Base-by-base conservation (phyloP, 805 yeast genomes). In the Starmerella potacharoeniae region DNA sequence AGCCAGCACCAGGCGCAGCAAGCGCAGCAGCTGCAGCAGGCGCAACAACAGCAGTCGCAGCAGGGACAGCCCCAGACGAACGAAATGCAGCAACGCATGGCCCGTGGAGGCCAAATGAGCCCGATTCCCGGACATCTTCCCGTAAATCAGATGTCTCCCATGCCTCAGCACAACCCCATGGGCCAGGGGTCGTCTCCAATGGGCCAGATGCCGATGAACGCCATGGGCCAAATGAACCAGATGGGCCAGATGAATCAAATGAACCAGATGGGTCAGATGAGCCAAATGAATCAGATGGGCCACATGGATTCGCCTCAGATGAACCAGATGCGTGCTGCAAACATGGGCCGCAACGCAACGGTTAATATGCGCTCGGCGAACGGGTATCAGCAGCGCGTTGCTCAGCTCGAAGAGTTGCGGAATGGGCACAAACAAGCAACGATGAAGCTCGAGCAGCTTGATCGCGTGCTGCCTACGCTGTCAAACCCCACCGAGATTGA, bases 301-400 rank as follows among this genome's bases (percentile, higher is more conserved):
- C 45, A 29, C 16, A 7, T 30, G 10, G 36, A 30, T 34, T 41
- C 43, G 41, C 55, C 34, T 43, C 55, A 44, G 39, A 6, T 39
- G 39, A 40, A 31, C 41, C 52, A 30, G 49, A 33, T 17, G 52
- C 43, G 40, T 16, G 55, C 35, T n/a, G 14, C 40, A 16, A 22
- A 5, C 33, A 17, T 33, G 33, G 48, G 33, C 28, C 47, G 39
- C 35, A 42, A 41, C n/a, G 49, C 53, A 11, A 51, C 61, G 8
- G 58, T 59, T 29, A 59, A 59, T 39, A 43, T 61, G 56, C 49
- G 49, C 31, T 47, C 58, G 4, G 60, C 55, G 16, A 55, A 51
- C 22, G 65, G 62, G 7, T 39, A 57, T 40, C 65, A 62, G 55
- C 64, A 62, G 56, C 64, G 65, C 10, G 59, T 55, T 33, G 57